These are phyloP conservation scores for Hypoxylon trugodes DNA, from an alignment of 495 filamentous ascomycete species.

Conservation along the genomic window DNA sequence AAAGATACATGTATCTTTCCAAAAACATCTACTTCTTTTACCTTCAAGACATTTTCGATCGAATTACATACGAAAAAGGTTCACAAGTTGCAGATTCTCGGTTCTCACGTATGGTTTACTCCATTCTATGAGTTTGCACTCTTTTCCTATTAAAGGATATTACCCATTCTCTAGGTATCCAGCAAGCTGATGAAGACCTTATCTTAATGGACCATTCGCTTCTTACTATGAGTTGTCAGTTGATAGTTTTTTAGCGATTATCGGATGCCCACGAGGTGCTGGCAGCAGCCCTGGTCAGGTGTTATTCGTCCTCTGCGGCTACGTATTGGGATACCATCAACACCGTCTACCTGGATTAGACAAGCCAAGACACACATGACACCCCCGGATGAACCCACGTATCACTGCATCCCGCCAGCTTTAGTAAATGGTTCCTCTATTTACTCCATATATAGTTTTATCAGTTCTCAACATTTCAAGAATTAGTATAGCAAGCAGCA, in stretches of 20 bases:
- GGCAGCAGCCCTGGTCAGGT: too few species aligned
- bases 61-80: too few species aligned
- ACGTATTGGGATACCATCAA: constrained; percentile 2
- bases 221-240: constrained; percentile 22
- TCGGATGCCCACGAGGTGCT: constrained; percentile 29
- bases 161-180: not conserved
- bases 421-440: not conserved
- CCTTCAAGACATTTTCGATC: too few species aligned
- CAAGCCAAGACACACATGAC: constrained; percentile 15
- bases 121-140: constrained; percentile 8
- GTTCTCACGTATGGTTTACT: constrained; percentile 1
- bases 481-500: not conserved
- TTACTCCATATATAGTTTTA: not conserved
- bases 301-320: constrained; percentile 14
- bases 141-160: not conserved
- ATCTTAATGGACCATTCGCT: constrained; percentile 1
- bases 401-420: constrained; percentile 11
- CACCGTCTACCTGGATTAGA: not conserved
- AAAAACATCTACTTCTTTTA: too few species aligned
- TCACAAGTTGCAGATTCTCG: too few species aligned
- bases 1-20: too few species aligned
- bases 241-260: constrained; percentile 13
- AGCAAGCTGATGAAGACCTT: constrained; percentile 8
- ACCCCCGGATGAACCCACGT: constrained; percentile 25
- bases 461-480: not conserved